Evolutionary conservation across 495 filamentous ascomycete species (phyloP).

Genomic region (Talaromyces stipitatus): DNA sequence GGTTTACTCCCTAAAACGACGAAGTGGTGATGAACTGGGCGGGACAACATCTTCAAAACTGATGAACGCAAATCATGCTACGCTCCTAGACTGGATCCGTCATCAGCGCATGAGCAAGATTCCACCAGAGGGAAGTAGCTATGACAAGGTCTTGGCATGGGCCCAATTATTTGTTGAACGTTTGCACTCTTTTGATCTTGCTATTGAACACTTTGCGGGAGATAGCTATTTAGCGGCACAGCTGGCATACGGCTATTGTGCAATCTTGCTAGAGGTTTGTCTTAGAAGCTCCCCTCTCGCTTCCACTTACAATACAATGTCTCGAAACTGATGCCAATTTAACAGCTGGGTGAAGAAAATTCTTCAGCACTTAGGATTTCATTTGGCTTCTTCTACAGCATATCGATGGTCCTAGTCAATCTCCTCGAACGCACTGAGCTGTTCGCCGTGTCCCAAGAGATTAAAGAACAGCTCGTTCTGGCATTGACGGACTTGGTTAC

Average conservation of each 20-base stretch:
- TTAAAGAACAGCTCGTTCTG: conserved; percentile 31
- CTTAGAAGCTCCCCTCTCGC: not conserved
- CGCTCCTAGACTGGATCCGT: conserved; percentile 17
- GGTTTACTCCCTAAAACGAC: conserved; percentile 17
- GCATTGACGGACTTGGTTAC: conserved; percentile 29
- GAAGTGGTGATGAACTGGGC: conserved; percentile 21
- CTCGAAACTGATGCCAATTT: not conserved
- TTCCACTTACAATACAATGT: not conserved
- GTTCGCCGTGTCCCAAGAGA: conserved; percentile 27
- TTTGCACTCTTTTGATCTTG: conserved; percentile 24
- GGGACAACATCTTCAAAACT: conserved; percentile 4
- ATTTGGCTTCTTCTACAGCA: conserved; percentile 31
- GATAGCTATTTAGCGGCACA: conserved; percentile 29
- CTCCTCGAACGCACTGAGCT: conserved; percentile 26
- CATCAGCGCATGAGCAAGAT: conserved; percentile 28
- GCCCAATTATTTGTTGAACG: conserved; percentile 10
- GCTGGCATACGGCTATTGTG: conserved; percentile 30
- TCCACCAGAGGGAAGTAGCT: conserved; percentile 30
- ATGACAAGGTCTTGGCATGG: conserved; percentile 30
- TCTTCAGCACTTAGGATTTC: conserved; percentile 21
- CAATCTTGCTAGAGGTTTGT: conserved; percentile 28
- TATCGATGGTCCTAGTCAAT: conserved; percentile 23
- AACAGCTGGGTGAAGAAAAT: conserved; percentile 28
- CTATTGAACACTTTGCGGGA: conserved; percentile 23
- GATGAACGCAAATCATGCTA: conserved; percentile 16